A percentile compares a stretch with the other conserved stretches of the same genome.
Conservation (phyloP, 177 flowering plant genomes). For the Vitis hybrid region DNA sequence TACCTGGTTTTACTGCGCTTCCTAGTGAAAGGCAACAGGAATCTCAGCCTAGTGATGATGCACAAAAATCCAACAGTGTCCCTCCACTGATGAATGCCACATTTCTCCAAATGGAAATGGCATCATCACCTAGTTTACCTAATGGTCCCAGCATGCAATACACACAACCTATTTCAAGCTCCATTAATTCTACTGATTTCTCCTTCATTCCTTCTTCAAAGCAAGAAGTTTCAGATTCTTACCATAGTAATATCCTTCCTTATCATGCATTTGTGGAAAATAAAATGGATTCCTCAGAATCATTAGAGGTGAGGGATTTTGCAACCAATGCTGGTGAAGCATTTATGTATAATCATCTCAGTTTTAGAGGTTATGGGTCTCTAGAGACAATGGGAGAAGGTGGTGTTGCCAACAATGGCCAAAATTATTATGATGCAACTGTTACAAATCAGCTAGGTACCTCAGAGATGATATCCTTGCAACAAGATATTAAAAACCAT, state of each 20-base stretch:
- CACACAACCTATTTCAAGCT: conserved; percentile 14
- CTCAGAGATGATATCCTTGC: conserved; percentile 31
- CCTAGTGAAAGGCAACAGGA: conserved; percentile 34
- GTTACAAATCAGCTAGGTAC: conserved; percentile 19
- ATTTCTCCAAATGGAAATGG: conserved; percentile 14
- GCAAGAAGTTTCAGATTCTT: conserved; percentile 21
- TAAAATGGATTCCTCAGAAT: conserved; percentile 12
- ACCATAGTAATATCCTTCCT: conserved; percentile 22
- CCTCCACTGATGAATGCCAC: conserved; percentile 17
- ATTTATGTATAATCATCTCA: conserved; percentile 20
- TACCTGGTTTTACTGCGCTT: conserved; percentile 69
- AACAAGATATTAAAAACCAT: conserved; percentile 31
- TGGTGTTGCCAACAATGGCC: conserved; percentile 12
- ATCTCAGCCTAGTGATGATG: conserved; percentile 32
- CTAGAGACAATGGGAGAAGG: conserved; percentile 22
- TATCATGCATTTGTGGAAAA: conserved; percentile 23
- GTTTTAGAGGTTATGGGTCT: conserved; percentile 24
- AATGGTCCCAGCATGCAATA: conserved; percentile 26
- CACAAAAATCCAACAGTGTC: conserved; percentile 32
- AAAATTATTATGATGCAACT: conserved; percentile 12
- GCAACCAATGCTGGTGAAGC: conserved; percentile 6
- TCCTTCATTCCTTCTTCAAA: conserved; percentile 22
- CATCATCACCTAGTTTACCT: conserved; percentile 21
- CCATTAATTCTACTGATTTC: conserved; percentile 20
- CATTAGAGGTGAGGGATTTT: conserved; percentile 20